Percentiles rank a stretch among this genome's conserved stretches.
Evolutionary conservation across 768 basidiomycete genomes (phyloP).

Genomic region (Clitopilus hobsonii): DNA sequence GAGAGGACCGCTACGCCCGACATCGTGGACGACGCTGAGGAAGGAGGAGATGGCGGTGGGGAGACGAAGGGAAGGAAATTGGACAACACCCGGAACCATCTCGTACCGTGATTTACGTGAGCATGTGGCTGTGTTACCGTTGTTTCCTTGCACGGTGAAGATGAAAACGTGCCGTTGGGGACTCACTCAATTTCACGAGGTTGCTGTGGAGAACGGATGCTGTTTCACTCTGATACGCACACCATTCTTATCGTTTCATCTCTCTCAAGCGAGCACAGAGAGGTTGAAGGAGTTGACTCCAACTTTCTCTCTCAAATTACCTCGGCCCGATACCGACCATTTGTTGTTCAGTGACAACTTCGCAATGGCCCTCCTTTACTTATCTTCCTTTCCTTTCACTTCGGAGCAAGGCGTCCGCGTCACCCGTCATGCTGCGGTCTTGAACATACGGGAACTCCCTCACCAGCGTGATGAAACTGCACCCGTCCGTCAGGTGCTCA

Average conservation of each 20-base stretch:
- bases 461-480: no score
- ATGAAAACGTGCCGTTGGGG: neutral
- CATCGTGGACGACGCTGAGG: neutral
- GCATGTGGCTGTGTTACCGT: neutral
- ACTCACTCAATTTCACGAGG: neutral
- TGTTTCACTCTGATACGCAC: neutral
- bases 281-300: no score
- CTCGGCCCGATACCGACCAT: neutral
- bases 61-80: neutral
- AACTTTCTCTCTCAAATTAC: no score
- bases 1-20: slow-evolving; percentile 8
- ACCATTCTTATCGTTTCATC: neutral
- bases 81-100: neutral
- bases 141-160: neutral
- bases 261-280: neutral
- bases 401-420: neutral
- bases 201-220: neutral
- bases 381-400: no score
- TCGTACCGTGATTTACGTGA: neutral
- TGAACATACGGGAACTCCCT: no score
- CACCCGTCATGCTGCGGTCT: neutral
- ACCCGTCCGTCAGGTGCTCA: no score
- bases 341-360: neutral
- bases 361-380: neutral
- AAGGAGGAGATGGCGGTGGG: neutral